A percentile compares a stretch with the other conserved stretches of the same genome.
Evolutionary conservation across 768 basidiomycete species (phyloP).

Genomic region (Pleurotus eryngii): DNA sequence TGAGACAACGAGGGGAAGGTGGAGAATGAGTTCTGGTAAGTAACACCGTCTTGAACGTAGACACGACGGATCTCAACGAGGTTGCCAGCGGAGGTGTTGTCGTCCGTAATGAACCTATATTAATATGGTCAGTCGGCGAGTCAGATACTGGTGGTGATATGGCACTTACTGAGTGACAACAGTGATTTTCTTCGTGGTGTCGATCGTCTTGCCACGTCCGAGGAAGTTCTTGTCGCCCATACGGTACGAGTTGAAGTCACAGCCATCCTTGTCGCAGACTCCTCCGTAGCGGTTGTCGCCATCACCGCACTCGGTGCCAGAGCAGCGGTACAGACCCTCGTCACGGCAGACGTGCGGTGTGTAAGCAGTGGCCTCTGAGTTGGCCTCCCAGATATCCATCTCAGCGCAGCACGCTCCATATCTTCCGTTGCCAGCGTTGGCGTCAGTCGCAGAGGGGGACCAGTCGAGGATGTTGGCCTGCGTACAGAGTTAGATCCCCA

Average conservation of each 20-base stretch:
- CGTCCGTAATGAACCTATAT: slow-evolving; percentile 30
- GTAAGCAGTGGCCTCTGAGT: slow-evolving; percentile 35
- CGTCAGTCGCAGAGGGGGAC: slow-evolving; percentile 11
- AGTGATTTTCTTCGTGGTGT: slow-evolving; percentile 35
- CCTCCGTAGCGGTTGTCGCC: slow-evolving; percentile 25
- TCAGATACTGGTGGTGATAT: background rate
- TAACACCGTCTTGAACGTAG: slow-evolving; percentile 35
- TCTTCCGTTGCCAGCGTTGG: slow-evolving; percentile 34
- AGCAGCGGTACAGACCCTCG: slow-evolving; percentile 30
- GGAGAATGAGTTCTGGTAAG: slow-evolving; percentile 32
- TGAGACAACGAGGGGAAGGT: slow-evolving; percentile 27
- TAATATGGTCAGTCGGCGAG: slow-evolving; percentile 9
- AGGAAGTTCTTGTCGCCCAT: slow-evolving; percentile 28
- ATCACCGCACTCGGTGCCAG: slow-evolving; percentile 25
- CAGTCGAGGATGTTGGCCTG: background rate
- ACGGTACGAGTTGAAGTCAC: slow-evolving; percentile 37
- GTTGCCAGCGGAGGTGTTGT: slow-evolving; percentile 7
- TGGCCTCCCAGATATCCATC: slow-evolving; percentile 48
- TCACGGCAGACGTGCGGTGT: slow-evolving; percentile 37
- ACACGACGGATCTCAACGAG: slow-evolving; percentile 25
- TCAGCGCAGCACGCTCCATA: slow-evolving; percentile 40
- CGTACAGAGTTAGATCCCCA: too few relatives aligned
- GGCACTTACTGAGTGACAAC: slow-evolving; percentile 22
- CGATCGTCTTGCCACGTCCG: slow-evolving; percentile 34
- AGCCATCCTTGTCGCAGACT: slow-evolving; percentile 41